Evolutionary conservation across 2,329 filamentous ascomycete species (phyloP).

Genomic region (Fusarium armeniacum): DNA sequence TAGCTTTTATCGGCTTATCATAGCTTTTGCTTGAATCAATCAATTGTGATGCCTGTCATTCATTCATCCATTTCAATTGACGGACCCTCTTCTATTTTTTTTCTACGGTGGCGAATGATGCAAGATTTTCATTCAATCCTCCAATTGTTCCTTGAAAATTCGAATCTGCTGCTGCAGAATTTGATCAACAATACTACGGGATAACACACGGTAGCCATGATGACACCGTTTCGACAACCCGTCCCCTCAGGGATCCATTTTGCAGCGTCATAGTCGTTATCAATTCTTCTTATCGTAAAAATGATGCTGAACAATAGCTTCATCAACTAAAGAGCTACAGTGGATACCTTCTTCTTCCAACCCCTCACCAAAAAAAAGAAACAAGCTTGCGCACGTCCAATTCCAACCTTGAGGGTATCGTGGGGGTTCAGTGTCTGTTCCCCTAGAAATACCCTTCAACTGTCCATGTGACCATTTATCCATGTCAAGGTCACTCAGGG

Average conservation of each 20-base stretch:
- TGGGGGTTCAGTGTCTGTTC: conserved; percentile 15
- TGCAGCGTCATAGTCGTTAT: conserved; percentile 20
- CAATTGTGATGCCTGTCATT: conserved; percentile 31
- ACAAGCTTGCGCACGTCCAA: conserved; percentile 23
- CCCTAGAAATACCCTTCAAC: conserved; percentile 5
- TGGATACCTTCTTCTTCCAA: conserved; percentile 7
- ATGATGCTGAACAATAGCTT: conserved; percentile 2
- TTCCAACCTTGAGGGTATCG: conserved; percentile 29
- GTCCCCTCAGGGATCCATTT: conserved; percentile 9
- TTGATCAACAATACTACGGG: conserved; percentile 3
- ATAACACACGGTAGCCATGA: not conserved
- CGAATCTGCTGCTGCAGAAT: not conserved
- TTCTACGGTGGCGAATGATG: conserved; percentile 28
- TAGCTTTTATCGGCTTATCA: conserved; percentile 37
- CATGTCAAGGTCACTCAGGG: conserved; percentile 31
- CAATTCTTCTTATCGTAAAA: conserved; percentile 16
- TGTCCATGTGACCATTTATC: conserved; percentile 32
- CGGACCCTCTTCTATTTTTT: conserved; percentile 10
- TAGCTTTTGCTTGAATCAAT: conserved; percentile 26
- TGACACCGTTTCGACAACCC: not conserved
- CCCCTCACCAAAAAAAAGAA: not conserved
- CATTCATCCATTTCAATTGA: conserved; percentile 1
- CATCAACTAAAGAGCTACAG: conserved; percentile 20
- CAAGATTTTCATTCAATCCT: conserved; percentile 20
- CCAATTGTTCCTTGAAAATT: conserved; percentile 10